Evolutionary conservation across 176 grass and related monocot species (phyloP), one percentile per base, ranked within the genome.

Genomic region (Cocos nucifera): DNA sequence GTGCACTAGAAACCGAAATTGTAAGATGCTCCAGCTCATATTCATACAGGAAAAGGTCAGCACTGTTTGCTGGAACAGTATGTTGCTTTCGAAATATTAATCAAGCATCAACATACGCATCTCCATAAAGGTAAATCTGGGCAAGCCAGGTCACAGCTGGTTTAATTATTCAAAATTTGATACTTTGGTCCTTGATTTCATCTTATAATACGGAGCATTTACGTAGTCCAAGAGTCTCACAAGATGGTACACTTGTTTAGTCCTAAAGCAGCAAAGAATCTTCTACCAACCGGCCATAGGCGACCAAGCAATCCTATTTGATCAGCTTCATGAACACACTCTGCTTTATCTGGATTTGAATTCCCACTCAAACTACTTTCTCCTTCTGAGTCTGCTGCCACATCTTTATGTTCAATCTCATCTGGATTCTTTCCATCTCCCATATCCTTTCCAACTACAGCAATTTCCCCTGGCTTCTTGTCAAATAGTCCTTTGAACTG

Each of bases 401-500:
- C 78, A 29, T 26, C 68, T 51, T 78, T 66, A 22, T 4, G 54
- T 22, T 50, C 54, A 2, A 16, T 4, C 14, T 73, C 49, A 18
- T 30, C 23, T 3, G 1, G 44, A 17, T 15, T 56, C 59, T 73
- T 74, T 49, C 58, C 69, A 25, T 56, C 77, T 59, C 62, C 59
- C 2, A 27, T 16, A 59, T 82, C 84, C 16, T 2, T 61, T 17
- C 66, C 70, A n/a, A 83, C 79, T 75, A 81, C 78, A 22, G 87
- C 78, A 57, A 98, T 98, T 73, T 92, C 87, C 5, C 93, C 87
- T 4, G 93, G 93, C 51, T 92, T 98, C 81, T 88, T 98, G 64
- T 98, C 93, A 64, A 98, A 98, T 19, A 98, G 70, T 3, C 93
- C 93, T 83, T 98, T 98, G 73, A 98, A 98, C 57, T 98, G 93